These are phyloP conservation scores for Fusarium sp. DNA, from an alignment of 2,329 filamentous ascomycete species.

Conservation along the genomic window DNA sequence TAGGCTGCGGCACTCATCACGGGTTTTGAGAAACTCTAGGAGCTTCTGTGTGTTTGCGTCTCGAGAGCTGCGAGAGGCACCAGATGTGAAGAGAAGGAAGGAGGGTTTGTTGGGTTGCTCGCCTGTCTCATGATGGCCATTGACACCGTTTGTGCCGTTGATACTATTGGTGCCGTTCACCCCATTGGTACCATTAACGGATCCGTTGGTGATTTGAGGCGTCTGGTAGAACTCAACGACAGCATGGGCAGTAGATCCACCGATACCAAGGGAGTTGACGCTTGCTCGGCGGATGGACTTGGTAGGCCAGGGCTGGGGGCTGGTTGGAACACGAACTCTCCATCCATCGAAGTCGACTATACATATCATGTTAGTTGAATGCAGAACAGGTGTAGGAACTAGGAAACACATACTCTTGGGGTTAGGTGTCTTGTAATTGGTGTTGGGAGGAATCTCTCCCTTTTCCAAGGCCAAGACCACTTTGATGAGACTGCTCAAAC, in stretches of 20 bases:
- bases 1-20: constrained; percentile 28
- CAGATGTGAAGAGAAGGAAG: constrained; percentile 36
- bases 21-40: constrained; percentile 22
- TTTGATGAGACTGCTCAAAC: constrained; percentile 45
- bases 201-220: background rate
- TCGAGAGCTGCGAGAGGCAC: constrained; percentile 30
- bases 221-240: constrained; percentile 49
- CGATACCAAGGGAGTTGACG: constrained; percentile 54
- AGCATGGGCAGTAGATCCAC: constrained; percentile 58
- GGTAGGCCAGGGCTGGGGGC: constrained; percentile 37
- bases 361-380: background rate
- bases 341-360: constrained; percentile 40
- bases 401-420: constrained; percentile 34
- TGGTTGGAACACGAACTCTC: constrained; percentile 38
- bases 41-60: constrained; percentile 31
- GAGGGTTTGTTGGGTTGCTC: background rate
- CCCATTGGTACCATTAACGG: background rate
- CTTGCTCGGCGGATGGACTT: constrained; percentile 42
- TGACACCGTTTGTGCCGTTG: background rate
- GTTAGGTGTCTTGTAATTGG: constrained; percentile 40
- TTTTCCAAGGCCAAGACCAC: constrained; percentile 42
- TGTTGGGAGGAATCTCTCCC: constrained; percentile 43
- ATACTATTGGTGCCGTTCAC: background rate
- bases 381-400: background rate
- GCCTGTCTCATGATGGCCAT: constrained; percentile 8